phyloP scores from a whole-genome alignment of 2,329 filamentous ascomycete genomes.

The Monilinia laxa region DNA sequence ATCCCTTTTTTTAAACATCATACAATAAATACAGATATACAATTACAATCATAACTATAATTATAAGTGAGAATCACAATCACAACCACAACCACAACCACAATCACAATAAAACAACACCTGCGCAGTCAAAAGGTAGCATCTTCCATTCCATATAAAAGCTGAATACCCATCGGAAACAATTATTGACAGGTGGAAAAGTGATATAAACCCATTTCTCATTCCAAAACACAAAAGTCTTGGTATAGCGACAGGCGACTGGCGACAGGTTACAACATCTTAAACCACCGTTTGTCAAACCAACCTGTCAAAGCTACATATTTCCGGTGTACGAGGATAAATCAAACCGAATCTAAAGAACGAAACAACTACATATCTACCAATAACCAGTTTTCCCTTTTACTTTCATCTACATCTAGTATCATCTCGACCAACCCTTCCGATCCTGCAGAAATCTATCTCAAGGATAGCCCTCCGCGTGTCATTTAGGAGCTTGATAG shows the following conservation, averaged over 20 bases:
- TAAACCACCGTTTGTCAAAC: constrained; percentile 10
- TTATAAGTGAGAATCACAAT: no score
- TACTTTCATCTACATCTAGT: neutral
- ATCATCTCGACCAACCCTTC: neutral
- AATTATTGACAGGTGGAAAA: constrained; percentile 13
- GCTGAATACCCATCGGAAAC: neutral
- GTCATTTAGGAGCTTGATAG: constrained; percentile 3
- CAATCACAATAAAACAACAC: no score
- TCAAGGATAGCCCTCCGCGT: constrained; percentile 3
- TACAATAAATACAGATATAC: neutral
- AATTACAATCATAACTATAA: no score
- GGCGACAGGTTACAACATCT: constrained; percentile 11
- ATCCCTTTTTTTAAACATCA: no score
- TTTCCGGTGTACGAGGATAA: constrained; percentile 1
- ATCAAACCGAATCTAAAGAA: neutral
- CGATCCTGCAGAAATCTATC: constrained; percentile 19
- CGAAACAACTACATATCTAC: constrained; percentile 4
- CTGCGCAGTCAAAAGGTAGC: neutral
- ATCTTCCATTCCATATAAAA: neutral
- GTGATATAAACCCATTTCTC: constrained; percentile 3
- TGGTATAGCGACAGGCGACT: neutral
- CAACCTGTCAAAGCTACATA: constrained; percentile 20
- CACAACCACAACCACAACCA: no score
- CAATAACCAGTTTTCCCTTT: constrained; percentile 16
- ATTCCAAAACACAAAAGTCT: constrained; percentile 7